These are phyloP conservation scores for Stephanodiscus minutulus DNA, from an alignment of 108 stramenopile species.

Conservation along the genomic window DNA sequence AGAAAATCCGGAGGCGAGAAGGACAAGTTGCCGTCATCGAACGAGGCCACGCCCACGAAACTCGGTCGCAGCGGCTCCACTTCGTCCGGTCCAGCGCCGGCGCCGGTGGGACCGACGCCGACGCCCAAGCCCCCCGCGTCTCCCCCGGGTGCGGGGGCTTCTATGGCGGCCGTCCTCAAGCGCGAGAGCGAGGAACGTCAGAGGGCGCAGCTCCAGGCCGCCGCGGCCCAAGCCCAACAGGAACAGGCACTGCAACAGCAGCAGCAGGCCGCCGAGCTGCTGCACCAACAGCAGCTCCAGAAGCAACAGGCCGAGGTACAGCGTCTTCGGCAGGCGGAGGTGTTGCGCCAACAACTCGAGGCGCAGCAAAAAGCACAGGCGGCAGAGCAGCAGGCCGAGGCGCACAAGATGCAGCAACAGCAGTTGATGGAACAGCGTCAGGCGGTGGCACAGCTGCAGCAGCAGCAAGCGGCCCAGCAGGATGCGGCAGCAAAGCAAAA, in stretches of 20 bases:
- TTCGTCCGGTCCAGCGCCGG: conserved; percentile 48
- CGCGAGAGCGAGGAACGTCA: conserved; percentile 87
- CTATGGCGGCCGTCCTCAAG: conserved; percentile 90
- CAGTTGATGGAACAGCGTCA: conserved; percentile 54
- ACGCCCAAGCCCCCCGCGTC: conserved; percentile 56
- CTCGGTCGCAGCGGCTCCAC: conserved; percentile 33
- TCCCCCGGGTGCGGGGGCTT: conserved; percentile 51
- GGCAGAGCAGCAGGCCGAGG: conserved; percentile 49
- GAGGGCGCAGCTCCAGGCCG: conserved; percentile 72
- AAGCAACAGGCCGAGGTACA: conserved; percentile 72
- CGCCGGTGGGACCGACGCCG: conserved; percentile 38
- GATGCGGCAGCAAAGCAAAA: conserved; percentile 55
- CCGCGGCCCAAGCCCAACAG: conserved; percentile 56
- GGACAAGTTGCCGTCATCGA: conserved; percentile 31
- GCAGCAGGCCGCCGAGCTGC: conserved; percentile 61
- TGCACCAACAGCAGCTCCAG: conserved; percentile 64
- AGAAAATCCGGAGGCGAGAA: conserved; percentile 42
- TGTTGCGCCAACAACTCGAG: conserved; percentile 53
- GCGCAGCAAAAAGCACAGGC: conserved; percentile 52
- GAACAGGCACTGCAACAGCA: conserved; percentile 44
- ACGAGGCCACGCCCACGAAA: conserved; percentile 50
- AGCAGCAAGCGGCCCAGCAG: conserved; percentile 59
- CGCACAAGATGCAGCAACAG: conserved; percentile 64
- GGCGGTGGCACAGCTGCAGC: conserved; percentile 50
- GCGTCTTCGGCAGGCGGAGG: conserved; percentile 55